Evolutionary conservation across 768 basidiomycete species (phyloP).

Genomic region (Lactarius trivialis): DNA sequence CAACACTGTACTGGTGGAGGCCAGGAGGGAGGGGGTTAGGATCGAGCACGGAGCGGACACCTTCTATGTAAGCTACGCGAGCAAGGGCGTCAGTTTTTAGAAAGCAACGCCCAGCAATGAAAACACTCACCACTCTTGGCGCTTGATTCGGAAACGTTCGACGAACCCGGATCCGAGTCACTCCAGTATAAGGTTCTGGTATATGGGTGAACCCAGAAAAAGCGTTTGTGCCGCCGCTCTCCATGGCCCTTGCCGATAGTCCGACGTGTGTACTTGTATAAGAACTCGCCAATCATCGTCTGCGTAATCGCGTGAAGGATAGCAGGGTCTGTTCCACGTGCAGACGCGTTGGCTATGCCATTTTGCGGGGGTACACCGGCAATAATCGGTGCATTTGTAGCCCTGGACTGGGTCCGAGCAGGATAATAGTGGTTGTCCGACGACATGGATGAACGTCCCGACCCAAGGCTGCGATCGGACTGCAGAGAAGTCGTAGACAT

Average conservation of each 20-base stretch:
- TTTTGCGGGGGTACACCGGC: slow-evolving; percentile 35
- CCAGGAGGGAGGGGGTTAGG: slow-evolving; percentile 96
- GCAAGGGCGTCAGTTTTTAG: neutral
- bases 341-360: slow-evolving; percentile 18
- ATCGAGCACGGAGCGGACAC: slow-evolving; percentile 86
- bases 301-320: slow-evolving; percentile 97
- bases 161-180: slow-evolving; percentile 86
- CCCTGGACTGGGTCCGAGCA: slow-evolving; percentile 32
- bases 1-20: slow-evolving; percentile 84
- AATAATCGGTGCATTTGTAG: slow-evolving; percentile 35
- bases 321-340: slow-evolving; percentile 63
- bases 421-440: slow-evolving; percentile 60
- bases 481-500: slow-evolving; percentile 64
- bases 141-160: slow-evolving; percentile 82
- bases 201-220: slow-evolving; percentile 99
- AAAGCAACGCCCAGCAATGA: neutral
- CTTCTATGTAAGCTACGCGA: slow-evolving; percentile 80
- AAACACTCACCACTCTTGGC: slow-evolving; percentile 87
- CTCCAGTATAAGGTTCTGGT: slow-evolving; percentile 98
- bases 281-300: slow-evolving; percentile 98
- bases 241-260: slow-evolving; percentile 87
- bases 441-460: slow-evolving; percentile 76
- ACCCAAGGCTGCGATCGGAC: slow-evolving; percentile 61
- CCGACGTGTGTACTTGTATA: slow-evolving; percentile 94
- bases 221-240: slow-evolving; percentile 84